Conservation (phyloP, 140 eudicot genomes). For the Senecio squalidus region DNA sequence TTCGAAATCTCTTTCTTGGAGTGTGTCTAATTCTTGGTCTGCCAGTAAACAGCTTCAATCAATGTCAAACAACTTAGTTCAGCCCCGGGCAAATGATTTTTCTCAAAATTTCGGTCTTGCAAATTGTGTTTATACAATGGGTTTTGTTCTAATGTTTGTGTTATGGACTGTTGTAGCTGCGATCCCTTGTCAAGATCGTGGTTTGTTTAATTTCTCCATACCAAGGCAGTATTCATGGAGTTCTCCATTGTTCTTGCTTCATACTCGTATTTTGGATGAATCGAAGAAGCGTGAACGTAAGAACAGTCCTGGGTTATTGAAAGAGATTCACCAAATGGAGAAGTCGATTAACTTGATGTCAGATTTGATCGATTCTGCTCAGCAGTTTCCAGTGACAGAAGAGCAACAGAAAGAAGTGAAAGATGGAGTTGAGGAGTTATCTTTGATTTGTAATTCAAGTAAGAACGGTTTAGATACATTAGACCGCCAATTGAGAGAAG, state of each 20-base stretch:
- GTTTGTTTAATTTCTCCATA: not conserved
- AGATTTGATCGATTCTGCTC: slow-evolving; percentile 63
- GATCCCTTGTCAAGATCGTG: not conserved
- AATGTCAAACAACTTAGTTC: slow-evolving; percentile 47
- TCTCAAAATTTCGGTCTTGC: slow-evolving; percentile 19
- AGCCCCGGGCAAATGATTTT: slow-evolving; percentile 53
- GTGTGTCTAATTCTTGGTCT: slow-evolving; percentile 83
- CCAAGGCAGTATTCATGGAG: not conserved
- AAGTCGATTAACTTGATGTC: slow-evolving; percentile 51
- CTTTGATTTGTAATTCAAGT: slow-evolving; percentile 37
- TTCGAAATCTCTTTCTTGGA: slow-evolving; percentile 82
- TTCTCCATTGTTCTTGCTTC: slow-evolving; percentile 7
- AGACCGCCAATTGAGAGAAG: slow-evolving; percentile 61
- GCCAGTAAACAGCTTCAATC: slow-evolving; percentile 84
- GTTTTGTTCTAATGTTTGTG: slow-evolving; percentile 6
- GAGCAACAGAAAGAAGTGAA: slow-evolving; percentile 65
- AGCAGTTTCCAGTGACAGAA: slow-evolving; percentile 62
- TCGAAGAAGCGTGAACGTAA: slow-evolving; percentile 65
- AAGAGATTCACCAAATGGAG: slow-evolving; percentile 63
- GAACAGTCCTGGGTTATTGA: slow-evolving; percentile 55
- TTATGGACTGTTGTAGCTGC: slow-evolving; percentile 25
- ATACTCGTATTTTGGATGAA: slow-evolving; percentile 58
- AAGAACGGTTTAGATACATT: slow-evolving; percentile 56
- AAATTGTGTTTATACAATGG: too few species aligned
- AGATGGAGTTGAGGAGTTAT: slow-evolving; percentile 41